Evolutionary conservation across 345 rosid species (phyloP), one percentile per base, ranked within the genome.

Genomic region (Adansonia digitata): DNA sequence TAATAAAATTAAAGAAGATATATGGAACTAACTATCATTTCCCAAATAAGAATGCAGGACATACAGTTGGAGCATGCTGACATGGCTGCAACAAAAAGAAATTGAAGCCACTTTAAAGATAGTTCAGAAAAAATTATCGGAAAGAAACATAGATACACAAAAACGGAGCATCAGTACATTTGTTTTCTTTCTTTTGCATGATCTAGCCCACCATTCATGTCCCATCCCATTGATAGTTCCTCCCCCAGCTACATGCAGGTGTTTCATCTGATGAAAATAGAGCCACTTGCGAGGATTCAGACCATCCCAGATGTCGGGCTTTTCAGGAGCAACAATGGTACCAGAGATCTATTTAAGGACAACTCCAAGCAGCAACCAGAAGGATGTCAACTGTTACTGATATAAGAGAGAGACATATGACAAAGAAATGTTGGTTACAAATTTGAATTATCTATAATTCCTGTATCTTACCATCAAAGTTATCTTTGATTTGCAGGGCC

Each of bases 1-100:
- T 17, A 49, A 18, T 37, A 18, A 69, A n/a, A n/a, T n/a, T n/a
- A 10, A 61, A 18, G 55, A 35, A 68, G 77, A 79, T 46, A 57
- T 39, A 45, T 39, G 68, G 71, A 81, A 79, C 61, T 31, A 77
- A 76, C 71, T 45, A 72, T 67, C 69, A 49, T 63, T 57, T 46
- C 52, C 71, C 37, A 51, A 75, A 69, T 26, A 74, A 67, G 39
- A 62, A 71, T 67, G 69, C 60, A 57, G 76, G 73, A 85, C 93
- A 69, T 78, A 94, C 98, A 80, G 91, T 94, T 75, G 98, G 98
- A 78, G 98, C 98, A 49, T 86, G 90, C n/a, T 77, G 90, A 82
- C 97, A 92, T 45, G 92, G 94, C 98, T 91, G 94, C 86, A 77
- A 74, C 27, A 72, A 77, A 60, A 81, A 5, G 55, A 53, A 59